A percentile compares a stretch with the other conserved stretches of the same genome.
Conservation (phyloP, 352 stramenopile genomes). For the Peronospora farinosa region DNA sequence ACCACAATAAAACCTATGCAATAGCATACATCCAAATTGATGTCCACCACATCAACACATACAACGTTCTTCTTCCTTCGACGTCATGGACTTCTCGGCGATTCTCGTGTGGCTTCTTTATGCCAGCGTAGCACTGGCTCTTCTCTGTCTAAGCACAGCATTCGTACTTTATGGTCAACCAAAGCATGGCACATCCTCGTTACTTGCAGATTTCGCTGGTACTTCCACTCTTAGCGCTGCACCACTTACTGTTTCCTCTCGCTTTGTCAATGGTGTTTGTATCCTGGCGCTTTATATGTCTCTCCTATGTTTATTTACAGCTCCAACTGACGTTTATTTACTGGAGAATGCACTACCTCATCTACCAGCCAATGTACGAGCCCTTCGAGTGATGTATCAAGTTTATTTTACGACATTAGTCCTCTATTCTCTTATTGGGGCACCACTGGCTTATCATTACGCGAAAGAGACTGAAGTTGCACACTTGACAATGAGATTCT, state of each 20-base stretch:
- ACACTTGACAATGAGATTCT: conserved; percentile 71
- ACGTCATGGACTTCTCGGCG: conserved; percentile 32
- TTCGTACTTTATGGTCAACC: conserved; percentile 67
- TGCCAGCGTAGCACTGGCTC: conserved; percentile 45
- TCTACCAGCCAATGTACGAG: conserved; percentile 44
- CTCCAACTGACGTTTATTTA: conserved; percentile 73
- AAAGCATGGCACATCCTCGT: conserved; percentile 40
- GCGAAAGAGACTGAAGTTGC: conserved; percentile 79
- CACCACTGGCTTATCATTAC: conserved; percentile 78
- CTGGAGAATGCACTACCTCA: conserved; percentile 64
- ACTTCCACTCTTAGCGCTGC: conserved; percentile 53
- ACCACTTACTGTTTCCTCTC: conserved; percentile 56
- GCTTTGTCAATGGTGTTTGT: conserved; percentile 65
- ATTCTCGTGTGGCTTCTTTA: conserved; percentile 61
- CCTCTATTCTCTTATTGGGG: conserved; percentile 61
- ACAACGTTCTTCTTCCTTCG: conserved; percentile 8
- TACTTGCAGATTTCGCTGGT: conserved; percentile 45
- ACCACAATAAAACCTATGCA: conserved; percentile 6
- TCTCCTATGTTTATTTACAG: conserved; percentile 70
- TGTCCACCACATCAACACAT: conserved; percentile 11
- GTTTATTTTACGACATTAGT: conserved; percentile 61
- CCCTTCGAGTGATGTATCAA: conserved; percentile 58
- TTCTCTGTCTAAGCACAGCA: conserved; percentile 46
- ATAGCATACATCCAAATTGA: conserved; percentile 9
- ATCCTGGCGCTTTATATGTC: conserved; percentile 63